Conservation (phyloP, 805 yeast species). For the Candida chauliodis region DNA sequence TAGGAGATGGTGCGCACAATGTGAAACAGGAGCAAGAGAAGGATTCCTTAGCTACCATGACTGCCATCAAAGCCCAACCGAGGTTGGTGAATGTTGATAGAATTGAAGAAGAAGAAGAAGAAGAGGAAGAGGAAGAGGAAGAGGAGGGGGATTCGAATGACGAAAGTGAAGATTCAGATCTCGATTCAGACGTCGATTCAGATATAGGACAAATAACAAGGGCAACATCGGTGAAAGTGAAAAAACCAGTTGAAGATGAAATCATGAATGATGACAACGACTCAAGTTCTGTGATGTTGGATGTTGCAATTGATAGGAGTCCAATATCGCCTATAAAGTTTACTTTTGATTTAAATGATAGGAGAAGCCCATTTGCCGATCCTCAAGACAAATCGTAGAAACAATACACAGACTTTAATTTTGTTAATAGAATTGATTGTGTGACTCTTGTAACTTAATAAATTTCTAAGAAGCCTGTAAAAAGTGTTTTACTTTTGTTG, state of each 20-base stretch:
- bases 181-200: conserved; percentile 42
- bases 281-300: conserved; percentile 28
- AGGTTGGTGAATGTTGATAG: conserved; percentile 56
- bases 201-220: conserved; percentile 43
- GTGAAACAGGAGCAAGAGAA: conserved; percentile 15
- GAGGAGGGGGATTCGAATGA: background rate
- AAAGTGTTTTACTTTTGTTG: too few relatives aligned
- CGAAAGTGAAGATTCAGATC: conserved; percentile 17
- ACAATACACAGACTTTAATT: background rate
- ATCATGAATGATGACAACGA: background rate
- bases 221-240: conserved; percentile 33
- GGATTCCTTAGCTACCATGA: conserved; percentile 44
- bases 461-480: too few relatives aligned
- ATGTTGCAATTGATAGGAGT: conserved; percentile 27
- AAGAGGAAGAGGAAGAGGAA: conserved; percentile 22
- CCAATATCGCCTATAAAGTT: conserved; percentile 5
- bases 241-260: conserved; percentile 11
- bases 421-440: too few relatives aligned
- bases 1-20: conserved; percentile 28
- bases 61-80: conserved; percentile 77
- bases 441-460: too few relatives aligned
- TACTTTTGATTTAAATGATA: conserved; percentile 12
- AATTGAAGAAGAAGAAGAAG: conserved; percentile 43
- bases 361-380: conserved; percentile 30
- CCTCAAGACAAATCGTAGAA: conserved; percentile 9